phyloP scores from a whole-genome alignment of 768 basidiomycete species.

The Gymnopilus dilepis region DNA sequence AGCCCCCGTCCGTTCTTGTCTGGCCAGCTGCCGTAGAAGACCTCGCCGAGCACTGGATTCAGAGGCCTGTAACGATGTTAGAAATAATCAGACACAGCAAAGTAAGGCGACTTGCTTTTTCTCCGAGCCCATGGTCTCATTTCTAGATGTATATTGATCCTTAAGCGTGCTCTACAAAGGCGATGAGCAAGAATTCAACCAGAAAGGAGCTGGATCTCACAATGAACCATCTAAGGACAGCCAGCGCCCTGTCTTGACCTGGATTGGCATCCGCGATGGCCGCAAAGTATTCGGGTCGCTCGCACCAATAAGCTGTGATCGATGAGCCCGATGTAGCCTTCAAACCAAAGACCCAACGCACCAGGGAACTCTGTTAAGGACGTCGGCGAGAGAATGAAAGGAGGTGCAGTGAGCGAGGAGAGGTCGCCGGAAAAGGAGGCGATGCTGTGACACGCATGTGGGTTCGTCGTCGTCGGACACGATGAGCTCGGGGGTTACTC shows the following conservation, averaged over 20 bases:
- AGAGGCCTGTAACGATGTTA: constrained; percentile 64
- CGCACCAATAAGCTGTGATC: constrained; percentile 90
- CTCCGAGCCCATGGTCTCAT: constrained; percentile 95
- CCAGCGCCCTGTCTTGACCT: constrained; percentile 73
- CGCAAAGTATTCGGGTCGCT: constrained; percentile 89
- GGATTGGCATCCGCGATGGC: constrained; percentile 80
- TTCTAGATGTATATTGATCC: constrained; percentile 93
- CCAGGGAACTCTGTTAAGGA: constrained; percentile 94
- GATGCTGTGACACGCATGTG: constrained; percentile 52
- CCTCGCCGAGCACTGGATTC: constrained; percentile 93
- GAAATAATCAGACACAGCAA: constrained; percentile 8
- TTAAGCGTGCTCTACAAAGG: constrained; percentile 76
- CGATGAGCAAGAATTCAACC: background rate
- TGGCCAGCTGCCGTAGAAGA: constrained; percentile 93
- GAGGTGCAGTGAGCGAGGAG: constrained; percentile 82
- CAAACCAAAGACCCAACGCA: constrained; percentile 36
- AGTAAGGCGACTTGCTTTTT: constrained; percentile 73
- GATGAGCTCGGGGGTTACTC: constrained; percentile 32
- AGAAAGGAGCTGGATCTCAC: constrained; percentile 44
- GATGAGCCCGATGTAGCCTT: constrained; percentile 9
- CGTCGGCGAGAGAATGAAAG: constrained; percentile 90
- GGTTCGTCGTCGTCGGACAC: constrained; percentile 14
- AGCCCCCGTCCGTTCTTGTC: constrained; percentile 73
- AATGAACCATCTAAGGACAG: constrained; percentile 96
- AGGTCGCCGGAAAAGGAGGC: constrained; percentile 89